Conservation (phyloP, 2,329 filamentous ascomycete genomes). For the Pseudogymnoascus sp. region DNA sequence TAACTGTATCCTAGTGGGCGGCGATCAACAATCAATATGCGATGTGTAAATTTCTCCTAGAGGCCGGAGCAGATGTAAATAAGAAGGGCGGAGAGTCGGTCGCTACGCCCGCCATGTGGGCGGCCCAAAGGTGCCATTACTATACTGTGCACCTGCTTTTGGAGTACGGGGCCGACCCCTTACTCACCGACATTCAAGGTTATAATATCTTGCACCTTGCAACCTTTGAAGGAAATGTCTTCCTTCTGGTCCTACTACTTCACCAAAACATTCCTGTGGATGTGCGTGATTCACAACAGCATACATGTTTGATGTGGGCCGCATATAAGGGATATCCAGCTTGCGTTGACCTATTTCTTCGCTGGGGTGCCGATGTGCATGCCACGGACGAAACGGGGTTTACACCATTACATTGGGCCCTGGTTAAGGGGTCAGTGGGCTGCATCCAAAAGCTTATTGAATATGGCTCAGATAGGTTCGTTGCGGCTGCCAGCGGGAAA, state of each 20-base stretch:
- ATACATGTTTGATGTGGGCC: conserved; percentile 97
- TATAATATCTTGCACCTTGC: conserved; percentile 97
- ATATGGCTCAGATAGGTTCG: conserved; percentile 90
- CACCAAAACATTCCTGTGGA: conserved; percentile 96
- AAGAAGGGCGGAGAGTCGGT: conserved; percentile 91
- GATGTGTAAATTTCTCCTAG: conserved; percentile 92
- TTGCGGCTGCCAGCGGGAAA: conserved; percentile 82
- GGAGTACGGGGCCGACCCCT: conserved; percentile 82
- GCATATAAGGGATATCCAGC: conserved; percentile 94
- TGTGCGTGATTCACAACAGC: conserved; percentile 77
- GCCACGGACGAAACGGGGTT: conserved; percentile 86
- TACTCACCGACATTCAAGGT: conserved; percentile 86
- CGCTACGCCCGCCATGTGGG: conserved; percentile 93
- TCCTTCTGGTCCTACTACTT: conserved; percentile 78
- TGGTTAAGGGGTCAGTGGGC: conserved; percentile 83
- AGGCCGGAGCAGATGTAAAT: conserved; percentile 73
- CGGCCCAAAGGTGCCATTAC: conserved; percentile 91
- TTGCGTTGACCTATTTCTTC: conserved; percentile 83
- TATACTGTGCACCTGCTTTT: conserved; percentile 92
- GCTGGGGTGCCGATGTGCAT: conserved; percentile 93
- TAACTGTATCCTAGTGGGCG: conserved; percentile 63
- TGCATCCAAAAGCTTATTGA: conserved; percentile 93
- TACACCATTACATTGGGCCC: conserved; percentile 89
- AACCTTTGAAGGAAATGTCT: conserved; percentile 92
- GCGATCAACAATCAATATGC: conserved; percentile 98